A percentile compares a stretch with the other conserved stretches of the same genome.
Conservation (phyloP, 2,329 filamentous ascomycete genomes). For the Penicillium sp. region DNA sequence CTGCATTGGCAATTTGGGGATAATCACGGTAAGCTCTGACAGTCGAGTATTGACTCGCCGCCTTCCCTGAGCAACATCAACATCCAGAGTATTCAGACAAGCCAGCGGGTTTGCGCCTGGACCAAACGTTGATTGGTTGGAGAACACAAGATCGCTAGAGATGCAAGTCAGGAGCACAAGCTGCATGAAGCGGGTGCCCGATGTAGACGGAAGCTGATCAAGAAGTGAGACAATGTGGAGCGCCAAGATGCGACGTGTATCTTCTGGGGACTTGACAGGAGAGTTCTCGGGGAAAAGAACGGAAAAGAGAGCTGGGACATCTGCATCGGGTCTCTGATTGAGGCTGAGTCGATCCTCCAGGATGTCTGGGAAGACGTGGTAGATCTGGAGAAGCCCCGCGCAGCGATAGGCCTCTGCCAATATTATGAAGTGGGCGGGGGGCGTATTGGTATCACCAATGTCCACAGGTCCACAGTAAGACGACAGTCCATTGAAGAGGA, state of each 20-base stretch:
- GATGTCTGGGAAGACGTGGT: constrained; percentile 27
- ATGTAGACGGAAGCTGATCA: constrained; percentile 25
- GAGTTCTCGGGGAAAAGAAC: constrained; percentile 16
- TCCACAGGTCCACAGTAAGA: constrained; percentile 27
- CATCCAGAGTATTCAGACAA: constrained; percentile 23
- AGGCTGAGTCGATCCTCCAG: constrained; percentile 19
- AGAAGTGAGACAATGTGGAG: constrained; percentile 26
- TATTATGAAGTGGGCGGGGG: constrained; percentile 26
- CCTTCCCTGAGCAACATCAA: constrained; percentile 27
- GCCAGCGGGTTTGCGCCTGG: constrained; percentile 20
- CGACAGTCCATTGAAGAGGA: constrained; percentile 23
- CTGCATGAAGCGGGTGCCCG: constrained; percentile 26
- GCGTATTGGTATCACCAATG: constrained; percentile 27
- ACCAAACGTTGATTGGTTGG: constrained; percentile 20
- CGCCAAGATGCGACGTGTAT: constrained; percentile 22
- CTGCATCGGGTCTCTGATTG: constrained; percentile 9
- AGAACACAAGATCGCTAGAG: constrained; percentile 28
- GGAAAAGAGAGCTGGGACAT: constrained; percentile 20
- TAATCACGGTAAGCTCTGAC: constrained; percentile 24
- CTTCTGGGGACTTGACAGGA: constrained; percentile 14
- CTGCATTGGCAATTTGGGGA: constrained; percentile 27
- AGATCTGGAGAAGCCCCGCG: constrained; percentile 25
- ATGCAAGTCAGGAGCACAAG: constrained; percentile 24
- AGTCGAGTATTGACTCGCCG: constrained; percentile 25
- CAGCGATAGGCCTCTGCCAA: constrained; percentile 27